Conservation (phyloP, 2,329 filamentous ascomycete genomes). For the Tolypocladium endophyticum region DNA sequence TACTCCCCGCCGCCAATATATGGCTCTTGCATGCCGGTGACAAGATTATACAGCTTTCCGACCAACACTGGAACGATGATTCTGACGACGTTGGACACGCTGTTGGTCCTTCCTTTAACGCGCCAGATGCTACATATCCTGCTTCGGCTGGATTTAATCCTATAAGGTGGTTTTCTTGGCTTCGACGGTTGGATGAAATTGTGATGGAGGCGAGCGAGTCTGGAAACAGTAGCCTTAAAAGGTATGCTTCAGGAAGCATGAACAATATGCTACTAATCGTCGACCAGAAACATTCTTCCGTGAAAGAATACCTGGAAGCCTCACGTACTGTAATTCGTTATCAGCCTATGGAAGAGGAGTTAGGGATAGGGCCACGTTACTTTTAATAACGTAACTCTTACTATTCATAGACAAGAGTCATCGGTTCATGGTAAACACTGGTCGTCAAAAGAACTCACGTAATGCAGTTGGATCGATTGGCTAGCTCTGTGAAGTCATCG, state of each 20-base stretch:
- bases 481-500: no score
- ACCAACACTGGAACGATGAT: neutral
- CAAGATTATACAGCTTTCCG: neutral
- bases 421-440: no score
- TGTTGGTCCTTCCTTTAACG: neutral
- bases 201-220: neutral
- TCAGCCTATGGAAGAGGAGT: neutral
- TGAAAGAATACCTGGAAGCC: neutral
- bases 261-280: neutral
- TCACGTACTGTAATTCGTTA: neutral
- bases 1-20: neutral
- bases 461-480: no score
- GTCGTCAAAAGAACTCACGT: no score
- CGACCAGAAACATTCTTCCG: neutral
- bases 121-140: neutral
- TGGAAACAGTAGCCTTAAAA: neutral
- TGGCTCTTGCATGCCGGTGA: neutral
- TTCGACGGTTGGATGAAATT: neutral
- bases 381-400: neutral
- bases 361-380: neutral
- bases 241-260: neutral
- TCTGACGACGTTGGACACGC: neutral
- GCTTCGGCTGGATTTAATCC: neutral
- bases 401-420: no score
- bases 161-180: neutral